Evolutionary conservation across 345 rosid species (phyloP), one percentile per base, ranked within the genome.

Genomic region (Cardamine chenopodiifolia): DNA sequence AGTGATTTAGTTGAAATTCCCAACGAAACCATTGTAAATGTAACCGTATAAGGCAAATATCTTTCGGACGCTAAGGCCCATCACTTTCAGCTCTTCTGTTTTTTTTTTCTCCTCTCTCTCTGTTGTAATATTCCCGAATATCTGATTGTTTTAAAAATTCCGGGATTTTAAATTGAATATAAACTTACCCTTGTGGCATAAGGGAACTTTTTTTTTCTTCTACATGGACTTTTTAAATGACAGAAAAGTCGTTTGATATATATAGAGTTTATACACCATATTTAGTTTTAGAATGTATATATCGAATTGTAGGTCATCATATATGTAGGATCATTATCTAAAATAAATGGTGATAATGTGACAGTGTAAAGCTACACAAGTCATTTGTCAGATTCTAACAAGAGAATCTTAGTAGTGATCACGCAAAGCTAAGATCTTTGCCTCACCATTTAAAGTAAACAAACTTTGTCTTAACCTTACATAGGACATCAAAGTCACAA

Each of bases 351-450:
- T 31, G 29, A 53, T 62, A 53, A 20, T 62, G 70, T 75, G 42
- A 23, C 42, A 20, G 52, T 31, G 75, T 42, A 44, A 69, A 69
- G 60, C 57, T 62, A 70, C 42, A 45, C 17, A 55, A 69, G 79
- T 62, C 65, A 76, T 68, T 40, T 77, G 76, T 70, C 80, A 71
- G 62, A 45, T 71, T 71, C 17, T 77, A 64, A 56, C 18, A 37
- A 71, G 76, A 64, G 80, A 77, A 77, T 77, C 76, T 77, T 71
- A 64, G 72, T 77, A 70, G 67, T 57, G 62, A 71, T 71, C 76
- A 64, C 80, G 68, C 80, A 71, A 77, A 65, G 62, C 72, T 71
- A 77, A 57, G 62, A 71, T 56, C 39, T 71, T 49, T 77, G 80
- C 72, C 68, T 71, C 76, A n/a, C 80, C 39, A 77, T 48, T 77